Conservation (phyloP, 2,329 filamentous ascomycete species). For the Stagonosporopsis rhizophila region DNA sequence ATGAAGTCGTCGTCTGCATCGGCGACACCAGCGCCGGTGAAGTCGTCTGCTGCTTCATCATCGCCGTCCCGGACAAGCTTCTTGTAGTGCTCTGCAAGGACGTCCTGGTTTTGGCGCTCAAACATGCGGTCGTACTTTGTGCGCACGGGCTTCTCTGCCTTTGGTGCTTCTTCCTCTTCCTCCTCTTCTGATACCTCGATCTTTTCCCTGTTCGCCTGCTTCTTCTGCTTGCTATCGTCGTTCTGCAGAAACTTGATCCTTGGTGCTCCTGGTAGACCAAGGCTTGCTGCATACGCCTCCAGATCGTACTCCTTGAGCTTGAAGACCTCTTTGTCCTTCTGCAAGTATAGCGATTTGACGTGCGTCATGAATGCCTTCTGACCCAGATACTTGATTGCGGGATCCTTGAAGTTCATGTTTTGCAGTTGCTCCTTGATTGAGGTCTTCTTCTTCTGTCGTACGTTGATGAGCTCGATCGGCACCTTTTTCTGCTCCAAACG, state of each 20-base stretch:
- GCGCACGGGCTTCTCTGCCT: slow-evolving; percentile 71
- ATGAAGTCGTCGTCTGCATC: slow-evolving; percentile 83
- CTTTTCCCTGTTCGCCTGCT: slow-evolving; percentile 79
- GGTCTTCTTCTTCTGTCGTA: slow-evolving; percentile 87
- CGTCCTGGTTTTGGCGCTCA: slow-evolving; percentile 93
- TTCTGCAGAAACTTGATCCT: slow-evolving; percentile 93
- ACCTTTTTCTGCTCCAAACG: slow-evolving; percentile 89
- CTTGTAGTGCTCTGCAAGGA: slow-evolving; percentile 90
- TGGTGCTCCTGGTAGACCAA: slow-evolving; percentile 89
- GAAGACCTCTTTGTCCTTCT: slow-evolving; percentile 92
- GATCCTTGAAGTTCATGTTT: slow-evolving; percentile 94
- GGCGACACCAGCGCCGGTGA: slow-evolving; percentile 40
- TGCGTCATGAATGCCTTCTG: slow-evolving; percentile 97
- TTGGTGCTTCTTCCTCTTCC: slow-evolving; percentile 57
- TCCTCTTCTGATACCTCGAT: slow-evolving; percentile 67
- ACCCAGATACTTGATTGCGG: slow-evolving; percentile 90
- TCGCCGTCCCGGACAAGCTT: slow-evolving; percentile 73
- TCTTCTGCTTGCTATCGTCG: slow-evolving; percentile 82
- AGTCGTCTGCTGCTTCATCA: slow-evolving; percentile 49
- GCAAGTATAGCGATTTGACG: slow-evolving; percentile 80
- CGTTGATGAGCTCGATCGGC: slow-evolving; percentile 83
- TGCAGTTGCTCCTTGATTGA: slow-evolving; percentile 85
- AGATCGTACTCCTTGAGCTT: slow-evolving; percentile 81
- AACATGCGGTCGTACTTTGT: slow-evolving; percentile 99
- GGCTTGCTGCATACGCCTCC: slow-evolving; percentile 82